Evolutionary conservation across 2,329 filamentous ascomycete genomes (phyloP), one percentile per base, ranked within the genome.

Genomic region (Exophiala xenobiotica): DNA sequence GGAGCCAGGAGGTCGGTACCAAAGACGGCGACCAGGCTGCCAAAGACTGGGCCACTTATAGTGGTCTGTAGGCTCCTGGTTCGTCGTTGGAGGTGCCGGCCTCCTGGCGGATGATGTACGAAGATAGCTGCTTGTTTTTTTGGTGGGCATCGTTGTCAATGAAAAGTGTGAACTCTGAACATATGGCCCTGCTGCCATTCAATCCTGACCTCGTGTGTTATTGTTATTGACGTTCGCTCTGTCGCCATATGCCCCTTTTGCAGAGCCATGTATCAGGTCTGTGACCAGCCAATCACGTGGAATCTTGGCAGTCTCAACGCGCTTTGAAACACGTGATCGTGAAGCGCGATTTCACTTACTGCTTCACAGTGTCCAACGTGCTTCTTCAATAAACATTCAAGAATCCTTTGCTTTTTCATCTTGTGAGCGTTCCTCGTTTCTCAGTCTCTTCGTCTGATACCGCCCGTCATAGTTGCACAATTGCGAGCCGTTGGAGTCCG

Each of bases 341-440:
- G 9, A n/a, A 49, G 33, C 46, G 46, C 46, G 46, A 49, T 38
- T 24, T 42, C 23, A n/a, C n/a, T n/a, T n/a, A n/a, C n/a, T n/a
- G n/a, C n/a, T n/a, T n/a, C n/a, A n/a, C n/a, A n/a, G n/a, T n/a
- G n/a, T n/a, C n/a, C n/a, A 27, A 35, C 31, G 3, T 35, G n/a
- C 9, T 14, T 16, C 31, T 35, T 35, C 31, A 35, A 35, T 3
- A 12, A 12, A 35, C 31, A 6, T 9, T 6, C 31, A 35, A 7
- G 7, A 6, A 27, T 35, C 31, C 39, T 26, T 19, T 46, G 11
- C 3, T 46, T 44, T 35, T n/a, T 18, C 23, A 20, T 22, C 19
- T 23, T 40, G 38, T 40, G 38, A 40, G 38, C 38, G 38, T 40
- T 40, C n/a, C 12, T 40, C 19, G 19, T 40, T 23, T 12, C n/a